These are phyloP conservation scores for Hypoxylon sp. DNA, from an alignment of 2,329 filamentous ascomycete species.

Conservation along the genomic window DNA sequence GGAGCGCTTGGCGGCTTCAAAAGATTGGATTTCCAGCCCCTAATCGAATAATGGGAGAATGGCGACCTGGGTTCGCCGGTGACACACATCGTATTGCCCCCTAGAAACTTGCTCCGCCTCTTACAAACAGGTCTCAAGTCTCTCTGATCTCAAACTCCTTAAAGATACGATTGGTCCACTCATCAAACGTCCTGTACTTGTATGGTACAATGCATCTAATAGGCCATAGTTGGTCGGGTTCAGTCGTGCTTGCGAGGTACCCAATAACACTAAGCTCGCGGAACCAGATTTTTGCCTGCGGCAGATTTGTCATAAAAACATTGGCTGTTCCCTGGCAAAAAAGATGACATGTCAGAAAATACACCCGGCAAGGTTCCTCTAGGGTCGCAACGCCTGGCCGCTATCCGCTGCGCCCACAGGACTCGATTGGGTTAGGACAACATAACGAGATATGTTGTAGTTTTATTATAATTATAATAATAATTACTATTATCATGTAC, in stretches of 20 bases:
- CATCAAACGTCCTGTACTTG: constrained; percentile 12
- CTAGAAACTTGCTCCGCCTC: constrained; percentile 9
- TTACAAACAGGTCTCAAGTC: constrained; percentile 10
- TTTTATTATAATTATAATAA: constrained; percentile 21
- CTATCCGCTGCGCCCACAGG: constrained; percentile 32
- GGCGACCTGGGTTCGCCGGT: constrained; percentile 11
- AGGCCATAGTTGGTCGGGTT: constrained; percentile 16
- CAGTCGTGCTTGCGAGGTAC: constrained; percentile 31
- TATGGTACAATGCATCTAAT: constrained; percentile 22
- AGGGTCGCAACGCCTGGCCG: constrained; percentile 28
- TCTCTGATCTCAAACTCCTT: constrained; percentile 21
- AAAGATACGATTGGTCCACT: constrained; percentile 18
- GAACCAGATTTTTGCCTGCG: constrained; percentile 35
- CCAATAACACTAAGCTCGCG: constrained; percentile 41
- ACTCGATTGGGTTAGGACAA: constrained; percentile 28
- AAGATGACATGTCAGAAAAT: constrained; percentile 38
- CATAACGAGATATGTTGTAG: constrained; percentile 37
- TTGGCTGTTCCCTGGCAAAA: constrained; percentile 30
- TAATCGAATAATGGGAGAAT: constrained; percentile 22
- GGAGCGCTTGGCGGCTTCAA: constrained; percentile 27
- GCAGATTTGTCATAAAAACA: constrained; percentile 35
- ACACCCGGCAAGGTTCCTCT: constrained; percentile 26
- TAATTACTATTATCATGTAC: background rate
- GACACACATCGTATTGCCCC: constrained; percentile 1
- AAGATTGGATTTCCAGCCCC: constrained; percentile 37